Percentiles rank a stretch among this genome's conserved stretches.
Conservation (phyloP, 2,329 filamentous ascomycete genomes). For the Colletotrichum liriopes region DNA sequence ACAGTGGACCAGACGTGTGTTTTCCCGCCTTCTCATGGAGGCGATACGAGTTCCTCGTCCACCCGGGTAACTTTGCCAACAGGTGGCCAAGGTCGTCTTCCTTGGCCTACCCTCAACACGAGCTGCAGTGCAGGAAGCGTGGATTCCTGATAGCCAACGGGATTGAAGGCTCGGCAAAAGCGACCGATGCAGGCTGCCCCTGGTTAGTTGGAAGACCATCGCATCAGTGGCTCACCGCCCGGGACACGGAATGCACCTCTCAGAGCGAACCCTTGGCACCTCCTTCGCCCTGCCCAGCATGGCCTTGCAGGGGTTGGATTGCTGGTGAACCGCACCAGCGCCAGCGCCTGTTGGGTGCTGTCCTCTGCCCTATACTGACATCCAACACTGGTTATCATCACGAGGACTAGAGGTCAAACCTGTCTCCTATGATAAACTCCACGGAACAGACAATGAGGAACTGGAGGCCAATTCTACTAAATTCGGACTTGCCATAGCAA, state of each 20-base stretch:
- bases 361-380: neutral
- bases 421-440: neutral
- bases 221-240: neutral
- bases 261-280: neutral
- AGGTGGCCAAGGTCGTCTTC: constrained; percentile 10
- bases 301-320: neutral
- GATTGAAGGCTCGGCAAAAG: neutral
- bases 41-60: constrained; percentile 12
- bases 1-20: neutral
- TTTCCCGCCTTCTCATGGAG: neutral
- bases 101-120: constrained; percentile 17
- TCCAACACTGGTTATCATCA: too few relatives aligned
- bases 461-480: neutral
- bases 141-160: constrained; percentile 7
- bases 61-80: neutral
- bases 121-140: constrained; percentile 24
- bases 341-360: neutral
- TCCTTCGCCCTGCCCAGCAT: neutral
- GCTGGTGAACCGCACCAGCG: neutral
- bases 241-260: constrained; percentile 14
- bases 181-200: constrained; percentile 23
- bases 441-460: neutral
- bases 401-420: neutral
- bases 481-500: neutral
- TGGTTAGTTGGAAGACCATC: neutral